Evolutionary conservation across 2,329 filamentous ascomycete genomes (phyloP).

Genomic region (Fusarium sp.): DNA sequence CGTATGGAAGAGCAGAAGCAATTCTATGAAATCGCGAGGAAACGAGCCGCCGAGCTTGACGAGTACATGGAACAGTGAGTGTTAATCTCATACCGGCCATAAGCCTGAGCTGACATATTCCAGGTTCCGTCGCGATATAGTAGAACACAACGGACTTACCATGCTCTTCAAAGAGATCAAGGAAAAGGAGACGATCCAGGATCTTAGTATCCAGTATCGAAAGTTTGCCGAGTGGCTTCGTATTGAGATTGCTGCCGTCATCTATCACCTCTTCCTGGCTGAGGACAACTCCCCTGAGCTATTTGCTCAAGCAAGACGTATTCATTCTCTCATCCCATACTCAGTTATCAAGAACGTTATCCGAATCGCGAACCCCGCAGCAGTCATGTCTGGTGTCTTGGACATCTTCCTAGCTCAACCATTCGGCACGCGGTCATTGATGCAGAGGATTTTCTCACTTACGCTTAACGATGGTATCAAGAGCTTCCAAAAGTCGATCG

Average conservation of each 20-base stretch:
- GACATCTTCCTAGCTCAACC: constrained; percentile 97
- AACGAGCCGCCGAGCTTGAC: constrained; percentile 90
- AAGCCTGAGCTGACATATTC: constrained; percentile 27
- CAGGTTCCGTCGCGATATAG: constrained; percentile 72
- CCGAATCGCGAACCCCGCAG: constrained; percentile 92
- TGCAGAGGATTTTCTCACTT: constrained; percentile 94
- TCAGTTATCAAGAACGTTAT: constrained; percentile 96
- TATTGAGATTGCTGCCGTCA: constrained; percentile 94
- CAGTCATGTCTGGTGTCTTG: constrained; percentile 94
- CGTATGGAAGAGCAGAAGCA: constrained; percentile 90
- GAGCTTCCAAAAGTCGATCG: constrained; percentile 86
- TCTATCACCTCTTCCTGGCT: constrained; percentile 96
- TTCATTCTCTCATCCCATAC: constrained; percentile 95
- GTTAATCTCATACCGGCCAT: background rate
- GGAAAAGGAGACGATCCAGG: constrained; percentile 85
- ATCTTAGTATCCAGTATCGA: constrained; percentile 93
- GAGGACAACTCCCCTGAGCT: constrained; percentile 98
- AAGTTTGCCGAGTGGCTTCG: constrained; percentile 99
- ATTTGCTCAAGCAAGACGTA: constrained; percentile 91
- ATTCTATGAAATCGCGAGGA: constrained; percentile 94
- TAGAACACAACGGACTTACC: constrained; percentile 83
- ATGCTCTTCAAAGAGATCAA: constrained; percentile 94
- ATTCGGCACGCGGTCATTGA: constrained; percentile 86
- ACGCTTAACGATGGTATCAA: constrained; percentile 91
- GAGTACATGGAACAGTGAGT: constrained; percentile 95